Conservation (phyloP, 768 basidiomycete genomes). For the Lactarius vividus region DNA sequence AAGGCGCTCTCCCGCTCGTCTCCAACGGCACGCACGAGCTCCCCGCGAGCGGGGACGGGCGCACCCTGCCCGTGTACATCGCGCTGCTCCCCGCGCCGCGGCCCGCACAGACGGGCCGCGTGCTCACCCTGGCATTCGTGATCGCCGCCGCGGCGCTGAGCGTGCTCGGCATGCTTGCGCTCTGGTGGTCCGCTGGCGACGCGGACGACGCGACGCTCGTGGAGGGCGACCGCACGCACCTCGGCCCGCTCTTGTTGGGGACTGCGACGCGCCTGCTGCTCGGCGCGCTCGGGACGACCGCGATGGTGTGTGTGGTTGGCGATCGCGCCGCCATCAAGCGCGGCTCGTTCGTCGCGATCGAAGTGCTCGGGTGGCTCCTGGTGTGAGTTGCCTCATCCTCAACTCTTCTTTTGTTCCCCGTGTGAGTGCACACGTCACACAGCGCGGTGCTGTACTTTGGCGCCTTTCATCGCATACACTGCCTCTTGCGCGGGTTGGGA, state of each 20-base stretch:
- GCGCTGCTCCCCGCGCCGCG: conserved; percentile 2
- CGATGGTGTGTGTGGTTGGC: conserved; percentile 17
- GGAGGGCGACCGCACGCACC: not conserved
- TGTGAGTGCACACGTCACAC: not conserved
- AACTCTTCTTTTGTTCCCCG: not conserved
- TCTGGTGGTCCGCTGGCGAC: conserved; percentile 8
- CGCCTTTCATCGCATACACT: conserved; percentile 14
- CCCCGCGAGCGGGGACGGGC: not conserved
- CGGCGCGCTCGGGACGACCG: conserved; percentile 21
- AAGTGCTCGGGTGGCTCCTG: conserved; percentile 25
- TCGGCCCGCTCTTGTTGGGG: conserved; percentile 8
- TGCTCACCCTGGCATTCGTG: conserved; percentile 20
- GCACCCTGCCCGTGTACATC: conserved; percentile 1
- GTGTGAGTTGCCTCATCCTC: conserved; percentile 14
- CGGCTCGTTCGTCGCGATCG: conserved; percentile 19
- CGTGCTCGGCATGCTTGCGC: conserved; percentile 12
- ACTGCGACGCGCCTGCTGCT: conserved; percentile 16
- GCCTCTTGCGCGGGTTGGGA: conserved; percentile 5
- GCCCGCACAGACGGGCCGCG: conserved; percentile 4
- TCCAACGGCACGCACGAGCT: not conserved
- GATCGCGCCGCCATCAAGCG: conserved; percentile 13
- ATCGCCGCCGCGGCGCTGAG: conserved; percentile 16
- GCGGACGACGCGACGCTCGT: conserved; percentile 20
- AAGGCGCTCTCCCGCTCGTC: not conserved
- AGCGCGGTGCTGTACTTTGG: conserved; percentile 20